Percentiles rank a stretch among this genome's conserved stretches.
Conservation (phyloP, 2,329 filamentous ascomycete genomes). For the Clonostachys chloroleuca region DNA sequence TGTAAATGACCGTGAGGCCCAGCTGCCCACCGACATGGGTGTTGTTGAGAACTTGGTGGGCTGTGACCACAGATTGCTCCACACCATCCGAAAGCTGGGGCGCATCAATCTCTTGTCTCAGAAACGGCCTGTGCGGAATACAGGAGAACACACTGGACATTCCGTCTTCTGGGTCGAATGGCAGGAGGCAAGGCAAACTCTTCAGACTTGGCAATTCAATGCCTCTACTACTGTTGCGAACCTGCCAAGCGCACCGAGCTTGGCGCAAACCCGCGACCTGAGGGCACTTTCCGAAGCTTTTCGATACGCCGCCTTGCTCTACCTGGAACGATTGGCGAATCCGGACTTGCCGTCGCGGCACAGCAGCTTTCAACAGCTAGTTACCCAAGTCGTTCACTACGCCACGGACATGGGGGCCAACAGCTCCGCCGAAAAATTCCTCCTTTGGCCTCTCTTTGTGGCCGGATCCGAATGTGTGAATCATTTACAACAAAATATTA, state of each 20-base stretch:
- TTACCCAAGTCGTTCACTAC: slow-evolving; percentile 78
- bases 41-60: slow-evolving; percentile 80
- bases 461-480: slow-evolving; percentile 86
- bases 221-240: slow-evolving; percentile 43
- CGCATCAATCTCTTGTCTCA: slow-evolving; percentile 82
- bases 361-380: slow-evolving; percentile 77
- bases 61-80: slow-evolving; percentile 84
- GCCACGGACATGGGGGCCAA: slow-evolving; percentile 73
- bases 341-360: slow-evolving; percentile 69
- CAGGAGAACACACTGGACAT: slow-evolving; percentile 10
- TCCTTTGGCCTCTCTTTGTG: slow-evolving; percentile 91
- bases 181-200: slow-evolving; percentile 70
- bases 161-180: slow-evolving; percentile 81
- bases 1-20: slow-evolving; percentile 86
- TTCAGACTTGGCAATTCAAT: slow-evolving; percentile 80
- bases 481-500: slow-evolving; percentile 71
- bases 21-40: slow-evolving; percentile 64
- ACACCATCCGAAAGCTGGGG: slow-evolving; percentile 77
- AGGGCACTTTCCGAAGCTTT: slow-evolving; percentile 85
- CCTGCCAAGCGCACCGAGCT: slow-evolving; percentile 43
- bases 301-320: slow-evolving; percentile 82
- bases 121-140: slow-evolving; percentile 41
- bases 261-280: slow-evolving; percentile 67
- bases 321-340: slow-evolving; percentile 81
- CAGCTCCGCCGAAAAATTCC: slow-evolving; percentile 75